Evolutionary conservation across 2,329 filamentous ascomycete genomes (phyloP).

Genomic region (Talaromyces sp.): DNA sequence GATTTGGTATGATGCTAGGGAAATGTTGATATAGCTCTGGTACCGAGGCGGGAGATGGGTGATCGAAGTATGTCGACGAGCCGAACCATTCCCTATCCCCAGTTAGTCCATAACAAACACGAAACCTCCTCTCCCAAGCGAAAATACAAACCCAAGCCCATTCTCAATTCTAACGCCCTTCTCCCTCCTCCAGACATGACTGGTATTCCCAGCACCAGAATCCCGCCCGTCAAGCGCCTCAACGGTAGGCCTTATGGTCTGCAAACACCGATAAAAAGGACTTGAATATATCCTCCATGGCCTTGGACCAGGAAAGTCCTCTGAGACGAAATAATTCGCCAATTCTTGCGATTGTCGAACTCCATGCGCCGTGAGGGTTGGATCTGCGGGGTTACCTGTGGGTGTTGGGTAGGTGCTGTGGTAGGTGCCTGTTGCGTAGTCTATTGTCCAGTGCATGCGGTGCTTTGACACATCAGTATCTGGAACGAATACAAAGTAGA

Average conservation of each 20-base stretch:
- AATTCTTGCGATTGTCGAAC: slow-evolving; percentile 79
- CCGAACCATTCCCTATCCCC: slow-evolving; percentile 81
- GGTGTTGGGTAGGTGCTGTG: slow-evolving; percentile 69
- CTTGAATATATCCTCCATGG: slow-evolving; percentile 67
- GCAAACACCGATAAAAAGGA: slow-evolving; percentile 82
- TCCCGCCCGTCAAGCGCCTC: slow-evolving; percentile 29
- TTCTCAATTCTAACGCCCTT: slow-evolving; percentile 48
- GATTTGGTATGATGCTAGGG: slow-evolving; percentile 48
- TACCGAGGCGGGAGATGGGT: slow-evolving; percentile 71
- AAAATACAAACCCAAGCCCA: slow-evolving; percentile 46
- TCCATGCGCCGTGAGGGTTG: slow-evolving; percentile 80
- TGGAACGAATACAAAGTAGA: neutral
- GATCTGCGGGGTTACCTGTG: slow-evolving; percentile 83
- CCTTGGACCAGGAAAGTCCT: slow-evolving; percentile 33
- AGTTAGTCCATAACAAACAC: neutral
- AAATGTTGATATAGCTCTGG: slow-evolving; percentile 65
- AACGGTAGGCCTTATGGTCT: slow-evolving; percentile 70
- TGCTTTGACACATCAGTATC: slow-evolving; percentile 55
- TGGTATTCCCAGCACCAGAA: neutral
- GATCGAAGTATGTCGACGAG: slow-evolving; percentile 70
- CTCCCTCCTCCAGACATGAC: slow-evolving; percentile 26
- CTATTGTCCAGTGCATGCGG: slow-evolving; percentile 83
- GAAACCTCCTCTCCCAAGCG: neutral
- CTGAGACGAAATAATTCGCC: slow-evolving; percentile 42
- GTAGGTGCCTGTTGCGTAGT: slow-evolving; percentile 76